Evolutionary conservation across 768 basidiomycete genomes (phyloP).

Genomic region (Lactifluus echinatus): DNA sequence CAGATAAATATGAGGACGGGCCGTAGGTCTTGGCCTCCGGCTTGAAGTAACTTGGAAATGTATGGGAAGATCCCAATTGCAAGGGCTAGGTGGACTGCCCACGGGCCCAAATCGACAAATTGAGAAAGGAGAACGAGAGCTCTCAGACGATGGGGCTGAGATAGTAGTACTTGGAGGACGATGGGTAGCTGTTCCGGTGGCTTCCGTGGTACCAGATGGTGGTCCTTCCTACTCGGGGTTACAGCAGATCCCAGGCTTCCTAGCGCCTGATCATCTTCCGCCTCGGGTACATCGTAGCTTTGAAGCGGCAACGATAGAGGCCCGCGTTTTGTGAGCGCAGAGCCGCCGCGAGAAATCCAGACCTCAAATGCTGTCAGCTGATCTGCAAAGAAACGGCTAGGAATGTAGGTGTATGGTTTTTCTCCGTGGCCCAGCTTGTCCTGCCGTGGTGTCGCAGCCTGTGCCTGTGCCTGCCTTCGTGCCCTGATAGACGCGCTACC

Average conservation of each 20-base stretch:
- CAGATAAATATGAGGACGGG: constrained; percentile 99
- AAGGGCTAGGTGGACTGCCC: constrained; percentile 95
- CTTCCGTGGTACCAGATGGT: constrained; percentile 71
- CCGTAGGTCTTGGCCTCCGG: constrained; percentile 89
- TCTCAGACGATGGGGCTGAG: constrained; percentile 90
- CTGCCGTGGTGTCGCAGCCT: constrained; percentile 8
- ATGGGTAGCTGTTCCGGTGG: constrained; percentile 97
- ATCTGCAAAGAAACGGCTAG: constrained; percentile 90
- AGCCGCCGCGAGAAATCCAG: constrained; percentile 93
- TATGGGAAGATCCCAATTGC: constrained; percentile 99
- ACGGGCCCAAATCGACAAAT: constrained; percentile 96
- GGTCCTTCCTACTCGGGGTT: constrained; percentile 18
- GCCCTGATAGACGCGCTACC: constrained; percentile 21
- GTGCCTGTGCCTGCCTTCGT: constrained; percentile 22
- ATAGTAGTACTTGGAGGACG: constrained; percentile 92
- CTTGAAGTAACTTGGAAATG: constrained; percentile 92
- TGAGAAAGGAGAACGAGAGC: constrained; percentile 94
- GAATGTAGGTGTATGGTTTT: constrained; percentile 63
- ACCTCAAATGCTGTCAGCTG: constrained; percentile 97
- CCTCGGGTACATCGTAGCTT: constrained; percentile 27
- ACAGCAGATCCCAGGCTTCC: constrained; percentile 6
- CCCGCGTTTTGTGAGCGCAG: constrained; percentile 69
- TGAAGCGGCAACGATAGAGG: constrained; percentile 60
- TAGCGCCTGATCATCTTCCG: constrained; percentile 26
- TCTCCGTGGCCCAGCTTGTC: constrained; percentile 24